Conservation (phyloP, 306 rosid species). For the Rosa lucieae region DNA sequence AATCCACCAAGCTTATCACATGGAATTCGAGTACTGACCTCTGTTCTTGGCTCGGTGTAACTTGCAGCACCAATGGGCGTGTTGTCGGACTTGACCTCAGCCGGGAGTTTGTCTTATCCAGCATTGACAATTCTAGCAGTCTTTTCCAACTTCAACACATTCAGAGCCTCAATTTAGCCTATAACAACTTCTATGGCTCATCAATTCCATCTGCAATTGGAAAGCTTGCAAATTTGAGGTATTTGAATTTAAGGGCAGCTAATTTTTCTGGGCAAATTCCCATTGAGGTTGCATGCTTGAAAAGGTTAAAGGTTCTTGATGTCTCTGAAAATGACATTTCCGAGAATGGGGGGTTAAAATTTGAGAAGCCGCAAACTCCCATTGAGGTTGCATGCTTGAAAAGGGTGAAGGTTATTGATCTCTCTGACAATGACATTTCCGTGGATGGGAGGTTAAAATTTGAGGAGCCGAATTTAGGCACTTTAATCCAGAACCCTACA, state of each 20-base stretch:
- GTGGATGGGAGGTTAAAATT: no score
- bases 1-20: not conserved
- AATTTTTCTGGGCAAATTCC: not conserved
- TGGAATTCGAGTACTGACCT: not conserved
- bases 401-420: not conserved
- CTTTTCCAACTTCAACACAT: not conserved
- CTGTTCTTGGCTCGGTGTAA: conserved; percentile 1
- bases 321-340: no score
- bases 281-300: not conserved
- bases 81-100: not conserved
- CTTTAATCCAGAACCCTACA: no score
- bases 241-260: not conserved
- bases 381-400: not conserved
- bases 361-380: no score
- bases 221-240: conserved; percentile 16
- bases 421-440: no score
- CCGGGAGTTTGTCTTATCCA: not conserved
- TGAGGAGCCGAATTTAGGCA: no score
- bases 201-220: conserved; percentile 24
- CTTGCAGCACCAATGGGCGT: not conserved
- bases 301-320: no score
- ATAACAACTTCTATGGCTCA: not conserved
- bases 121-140: not conserved
- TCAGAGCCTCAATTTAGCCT: not conserved
- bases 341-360: no score